Base-by-base conservation (phyloP, 2,329 filamentous ascomycete genomes). In the Aureobasidium sp. region DNA sequence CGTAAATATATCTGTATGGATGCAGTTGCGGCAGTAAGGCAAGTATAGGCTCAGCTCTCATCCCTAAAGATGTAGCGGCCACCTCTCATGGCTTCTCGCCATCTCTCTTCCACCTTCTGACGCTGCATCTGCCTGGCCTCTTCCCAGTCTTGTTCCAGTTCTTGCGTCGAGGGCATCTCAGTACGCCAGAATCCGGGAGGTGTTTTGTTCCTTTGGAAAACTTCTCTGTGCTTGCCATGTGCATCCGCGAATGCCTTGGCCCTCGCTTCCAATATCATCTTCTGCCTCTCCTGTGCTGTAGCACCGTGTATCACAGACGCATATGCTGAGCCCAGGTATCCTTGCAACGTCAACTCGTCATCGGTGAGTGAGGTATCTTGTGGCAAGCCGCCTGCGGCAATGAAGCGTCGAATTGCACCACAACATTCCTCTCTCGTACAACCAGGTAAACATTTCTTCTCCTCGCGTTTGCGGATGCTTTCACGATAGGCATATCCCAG, bases 121-220 rank as follows among this genome's bases (percentile, higher is more conserved):
- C 80, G 81, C 70, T 89, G 86, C 63, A 83, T 76, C 67, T 79
- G 80, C n/a, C 78, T 79, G 0, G 88, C 88, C 69, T 86, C 85
- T 63, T 81, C 80, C 62, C 82, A 82, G 67, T 93, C 85, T 58
- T 79, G 77, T 66, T 83, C 78, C 32, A 86, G 75, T 73, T 97
- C 90, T 72, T 97, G 94, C 1, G 94, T 97, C 30, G 78, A 85
- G 1, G 93, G 92, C 71, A 99, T 96, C 67, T 96, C 93, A 1
- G 88, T 82, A 59, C 90, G 82, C 94, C 94, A 99, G 71, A 90
- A 97, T 0, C 91, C 92, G 1, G 91, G 90, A 13, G 94, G 92
- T 10, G 88, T 90, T 48, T 77, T 79, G 65, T 83, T 81, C 55
- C 91, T 82, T 63, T 86, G 83, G 73, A 88, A 91, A 32, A 85